Base-by-base conservation (phyloP, 257 asterid species). In the Nemophila menziesii region DNA sequence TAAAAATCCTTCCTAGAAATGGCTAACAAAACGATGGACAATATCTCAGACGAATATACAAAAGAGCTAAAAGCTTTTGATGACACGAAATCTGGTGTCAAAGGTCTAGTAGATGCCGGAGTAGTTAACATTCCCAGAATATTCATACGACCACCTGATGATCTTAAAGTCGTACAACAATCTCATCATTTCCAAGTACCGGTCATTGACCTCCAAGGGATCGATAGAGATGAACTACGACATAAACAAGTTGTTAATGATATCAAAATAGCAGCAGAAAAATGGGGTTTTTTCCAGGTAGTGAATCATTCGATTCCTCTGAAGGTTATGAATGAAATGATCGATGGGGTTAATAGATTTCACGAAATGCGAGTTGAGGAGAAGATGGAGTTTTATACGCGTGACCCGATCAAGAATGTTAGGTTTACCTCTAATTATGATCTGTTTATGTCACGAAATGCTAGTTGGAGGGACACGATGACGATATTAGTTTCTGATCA, bases 241-340 rank as follows among this genome's bases (percentile, higher is more conserved):
- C 58, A 44, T 14, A 39, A 47, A 6, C 44, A 53, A 44, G 20
- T 54, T 7, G 27, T 54, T 3, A 7, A 13, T 12, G 39, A 54
- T 21, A 37, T 54, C 11, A 46, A 41, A 14, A 16, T 22, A 33
- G 60, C 60, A 10, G 46, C 51, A 26, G 60, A 39, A 22, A 54
- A 44, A n/a, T 54, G 51, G 51, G 60, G 60, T 5, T 54, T 43
- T 20, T 54, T 54, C 20, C 60, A 54, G 45, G 17, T 54, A 14
- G 52, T 54, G 51, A 54, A 54, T 20, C 60, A 54, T 22, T 40
- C 51, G 24, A 44, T 54, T 45, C 60, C 60, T 14, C 20, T 5
- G 6, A 9, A 16, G 8, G 39, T 54, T 2, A 27, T 54, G 44
- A 22, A 22, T 2, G 41, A 29, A 8, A 20, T 34, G 38, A 43